Evolutionary conservation across 768 basidiomycete genomes (phyloP).

Genomic region (Hypholoma sublateritium): DNA sequence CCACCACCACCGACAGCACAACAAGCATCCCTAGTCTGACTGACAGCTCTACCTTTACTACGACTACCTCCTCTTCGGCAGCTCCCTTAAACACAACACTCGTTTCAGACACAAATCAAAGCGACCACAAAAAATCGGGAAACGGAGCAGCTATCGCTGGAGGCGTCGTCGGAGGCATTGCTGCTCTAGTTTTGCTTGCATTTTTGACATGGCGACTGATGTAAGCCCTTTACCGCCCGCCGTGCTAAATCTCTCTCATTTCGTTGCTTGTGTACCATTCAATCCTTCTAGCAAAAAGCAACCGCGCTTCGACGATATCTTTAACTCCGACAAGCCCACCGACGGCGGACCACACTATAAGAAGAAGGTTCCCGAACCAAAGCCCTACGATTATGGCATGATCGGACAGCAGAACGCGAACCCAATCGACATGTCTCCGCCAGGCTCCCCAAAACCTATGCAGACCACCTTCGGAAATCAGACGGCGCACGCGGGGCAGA

Average conservation of each 20-base stretch:
- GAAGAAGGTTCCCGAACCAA: constrained; percentile 30
- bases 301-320: constrained; percentile 24
- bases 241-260: neutral
- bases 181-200: constrained; percentile 21
- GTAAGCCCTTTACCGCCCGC: constrained; percentile 11
- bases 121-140: constrained; percentile 11
- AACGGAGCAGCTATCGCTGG: constrained; percentile 26
- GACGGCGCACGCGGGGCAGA: neutral
- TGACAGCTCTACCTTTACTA: neutral
- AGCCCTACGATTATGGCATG: constrained; percentile 18
- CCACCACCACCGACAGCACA: neutral
- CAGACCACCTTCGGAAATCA: constrained; percentile 28
- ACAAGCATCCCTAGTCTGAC: neutral
- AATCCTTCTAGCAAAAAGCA: constrained; percentile 19
- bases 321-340: constrained; percentile 17
- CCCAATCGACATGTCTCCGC: constrained; percentile 19
- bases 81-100: neutral
- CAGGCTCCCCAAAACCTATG: constrained; percentile 35
- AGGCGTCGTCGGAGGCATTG: constrained; percentile 26
- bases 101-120: neutral
- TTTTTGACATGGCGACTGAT: constrained; percentile 25
- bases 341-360: constrained; percentile 16
- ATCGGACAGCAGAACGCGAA: constrained; percentile 15
- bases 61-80: neutral
- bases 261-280: constrained; percentile 1